Evolutionary conservation across 1,284 basidiomycete genomes (phyloP).

Genomic region (Tremellales sp.): DNA sequence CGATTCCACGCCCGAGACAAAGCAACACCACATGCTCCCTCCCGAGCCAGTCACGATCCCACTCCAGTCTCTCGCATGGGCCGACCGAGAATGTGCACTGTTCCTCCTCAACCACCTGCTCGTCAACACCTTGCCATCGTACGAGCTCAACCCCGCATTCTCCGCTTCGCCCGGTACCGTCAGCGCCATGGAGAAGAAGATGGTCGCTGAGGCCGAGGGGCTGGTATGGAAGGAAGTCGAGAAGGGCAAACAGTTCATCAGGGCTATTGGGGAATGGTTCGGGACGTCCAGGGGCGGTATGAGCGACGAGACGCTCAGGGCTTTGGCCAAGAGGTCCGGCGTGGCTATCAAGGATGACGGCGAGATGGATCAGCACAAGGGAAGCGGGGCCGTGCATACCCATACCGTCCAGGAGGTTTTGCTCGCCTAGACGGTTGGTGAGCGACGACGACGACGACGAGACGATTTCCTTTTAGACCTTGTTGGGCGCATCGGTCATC

Average conservation of each 20-base stretch:
- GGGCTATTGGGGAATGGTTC: constrained; percentile 31
- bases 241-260: constrained; percentile 33
- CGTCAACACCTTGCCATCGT: constrained; percentile 2
- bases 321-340: constrained; percentile 22
- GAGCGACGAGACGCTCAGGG: constrained; percentile 19
- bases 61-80: constrained; percentile 28
- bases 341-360: constrained; percentile 11
- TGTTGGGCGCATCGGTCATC: too few species aligned
- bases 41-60: constrained; percentile 32
- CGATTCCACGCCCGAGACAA: neutral
- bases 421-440: too few species aligned
- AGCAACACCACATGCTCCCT: constrained; percentile 2
- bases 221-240: constrained; percentile 39
- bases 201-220: constrained; percentile 29
- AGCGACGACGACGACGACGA: too few species aligned
- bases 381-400: neutral
- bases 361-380: neutral
- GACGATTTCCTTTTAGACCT: too few species aligned
- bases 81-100: constrained; percentile 31
- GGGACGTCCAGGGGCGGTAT: constrained; percentile 7
- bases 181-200: constrained; percentile 7
- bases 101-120: constrained; percentile 37
- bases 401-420: neutral
- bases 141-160: neutral
- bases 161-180: neutral